Evolutionary conservation across 352 stramenopile species (phyloP).

Genomic region (Globisporangium spinosum): DNA sequence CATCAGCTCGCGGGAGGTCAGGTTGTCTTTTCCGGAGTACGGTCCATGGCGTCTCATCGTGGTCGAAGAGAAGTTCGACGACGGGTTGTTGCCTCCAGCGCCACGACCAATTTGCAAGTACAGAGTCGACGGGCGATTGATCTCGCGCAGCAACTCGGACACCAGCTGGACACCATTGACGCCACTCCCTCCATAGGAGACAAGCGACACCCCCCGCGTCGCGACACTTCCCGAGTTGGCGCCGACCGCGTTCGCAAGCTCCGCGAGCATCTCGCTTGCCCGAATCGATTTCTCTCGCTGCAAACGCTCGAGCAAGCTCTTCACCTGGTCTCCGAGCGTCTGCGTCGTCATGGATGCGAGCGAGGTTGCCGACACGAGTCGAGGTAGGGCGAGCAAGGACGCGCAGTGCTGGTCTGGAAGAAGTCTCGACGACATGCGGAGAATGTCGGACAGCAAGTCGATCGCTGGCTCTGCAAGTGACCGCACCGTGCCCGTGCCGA

Average conservation of each 20-base stretch:
- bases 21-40: conserved; percentile 44
- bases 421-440: conserved; percentile 80
- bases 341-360: conserved; percentile 69
- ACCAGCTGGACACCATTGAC: conserved; percentile 87
- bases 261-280: conserved; percentile 79
- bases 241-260: conserved; percentile 75
- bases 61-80: conserved; percentile 25
- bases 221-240: conserved; percentile 72
- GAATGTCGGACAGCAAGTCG: conserved; percentile 75
- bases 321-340: conserved; percentile 62
- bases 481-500: conserved; percentile 70
- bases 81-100: not conserved
- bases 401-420: conserved; percentile 84
- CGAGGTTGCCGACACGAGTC: conserved; percentile 77
- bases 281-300: conserved; percentile 85
- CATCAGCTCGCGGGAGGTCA: conserved; percentile 83
- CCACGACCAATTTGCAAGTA: conserved; percentile 25
- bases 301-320: conserved; percentile 67
- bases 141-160: conserved; percentile 83
- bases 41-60: conserved; percentile 13
- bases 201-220: conserved; percentile 62
- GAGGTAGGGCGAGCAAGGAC: conserved; percentile 68
- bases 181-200: conserved; percentile 76
- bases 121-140: conserved; percentile 72
- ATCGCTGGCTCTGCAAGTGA: conserved; percentile 81